Conservation (phyloP, 2,329 filamentous ascomycete species). For the Phyllosticta citribraziliensis region DNA sequence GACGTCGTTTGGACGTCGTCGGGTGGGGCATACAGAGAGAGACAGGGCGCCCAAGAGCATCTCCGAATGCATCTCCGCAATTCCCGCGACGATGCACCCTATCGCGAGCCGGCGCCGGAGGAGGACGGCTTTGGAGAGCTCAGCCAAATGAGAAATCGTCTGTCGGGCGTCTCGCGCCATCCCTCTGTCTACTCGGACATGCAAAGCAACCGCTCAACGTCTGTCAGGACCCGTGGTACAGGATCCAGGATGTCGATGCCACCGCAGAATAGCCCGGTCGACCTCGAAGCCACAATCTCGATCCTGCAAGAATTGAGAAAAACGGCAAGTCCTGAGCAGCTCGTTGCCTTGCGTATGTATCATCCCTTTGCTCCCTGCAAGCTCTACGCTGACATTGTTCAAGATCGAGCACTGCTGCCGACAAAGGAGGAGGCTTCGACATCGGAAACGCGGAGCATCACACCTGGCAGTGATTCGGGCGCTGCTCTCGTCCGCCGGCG, state of each 20-base stretch:
- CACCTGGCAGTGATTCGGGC: constrained; percentile 17
- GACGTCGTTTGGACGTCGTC: not conserved
- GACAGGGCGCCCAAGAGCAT: constrained; percentile 17
- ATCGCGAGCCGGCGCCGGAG: constrained; percentile 16
- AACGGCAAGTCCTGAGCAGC: constrained; percentile 37
- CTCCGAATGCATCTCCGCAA: constrained; percentile 17
- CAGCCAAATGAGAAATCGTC: constrained; percentile 19
- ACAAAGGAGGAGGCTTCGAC: constrained; percentile 11
- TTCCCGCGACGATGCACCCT: constrained; percentile 4
- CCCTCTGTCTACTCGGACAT: constrained; percentile 18
- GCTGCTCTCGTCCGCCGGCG: constrained; percentile 24
- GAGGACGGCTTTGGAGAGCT: constrained; percentile 17
- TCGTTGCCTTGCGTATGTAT: constrained; percentile 33
- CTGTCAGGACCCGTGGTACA: constrained; percentile 15
- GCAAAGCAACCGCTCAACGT: constrained; percentile 16
- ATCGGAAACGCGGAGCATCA: constrained; percentile 15
- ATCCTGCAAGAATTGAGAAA: constrained; percentile 39
- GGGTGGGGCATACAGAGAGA: constrained; percentile 13
- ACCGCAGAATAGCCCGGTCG: constrained; percentile 25
- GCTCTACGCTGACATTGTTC: not conserved
- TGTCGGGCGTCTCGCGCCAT: constrained; percentile 19
- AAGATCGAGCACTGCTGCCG: constrained; percentile 13
- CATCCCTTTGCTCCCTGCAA: not conserved
- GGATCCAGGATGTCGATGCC: constrained; percentile 23
- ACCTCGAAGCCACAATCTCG: constrained; percentile 35